Evolutionary conservation across 768 basidiomycete genomes (phyloP), one percentile per base, ranked within the genome.

Genomic region (Dacryopinax spathularia): DNA sequence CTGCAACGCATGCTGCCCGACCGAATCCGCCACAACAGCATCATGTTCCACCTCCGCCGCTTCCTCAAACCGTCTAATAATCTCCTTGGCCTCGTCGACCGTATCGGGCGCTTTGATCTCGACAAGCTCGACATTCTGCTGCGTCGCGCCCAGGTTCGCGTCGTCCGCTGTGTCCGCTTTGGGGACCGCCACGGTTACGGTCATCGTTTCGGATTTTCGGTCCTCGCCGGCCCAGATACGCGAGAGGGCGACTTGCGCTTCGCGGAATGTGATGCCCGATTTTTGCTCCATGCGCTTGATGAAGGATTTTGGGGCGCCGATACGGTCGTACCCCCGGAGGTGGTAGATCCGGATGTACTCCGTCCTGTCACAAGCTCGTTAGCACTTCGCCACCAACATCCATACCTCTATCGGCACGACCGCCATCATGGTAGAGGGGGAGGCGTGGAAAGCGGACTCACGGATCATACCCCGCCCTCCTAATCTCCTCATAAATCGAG

Each of bases 301-400:
- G 69, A 84, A 72, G 15, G 76, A 73, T 43, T 70, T 78, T 76
- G 89, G 87, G 0, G 86, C 85, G 70, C 92, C 93, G 70, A 94
- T 89, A 27, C 93, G 80, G 71, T 97, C 94, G 71, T 94, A 99
- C 0, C 86, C 78, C 33, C 96, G 82, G 27, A 99, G 79, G 75
- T 98, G 92, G 76, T 89, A 97, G 80, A 96, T 91, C 12, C 86
- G 82, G 68, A 96, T 88, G 71, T 87, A 93, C 64, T 93, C 85
- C 75, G 77, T 69, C n/a, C 90, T 91, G 66, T 56, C 16, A 12
- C 35, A 65, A 62, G 43, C 18, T 31, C 29, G 22, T 44, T 12
- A 34, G 25, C 35, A 20, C 10, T n/a, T 12, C 56, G 20, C 25
- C 13, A n/a, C 25, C 2, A 39, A 39, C 13, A 6, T 0, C 10